Base-by-base conservation (phyloP, 73 alveolate genomes). In the Effrenium voratum region DNA sequence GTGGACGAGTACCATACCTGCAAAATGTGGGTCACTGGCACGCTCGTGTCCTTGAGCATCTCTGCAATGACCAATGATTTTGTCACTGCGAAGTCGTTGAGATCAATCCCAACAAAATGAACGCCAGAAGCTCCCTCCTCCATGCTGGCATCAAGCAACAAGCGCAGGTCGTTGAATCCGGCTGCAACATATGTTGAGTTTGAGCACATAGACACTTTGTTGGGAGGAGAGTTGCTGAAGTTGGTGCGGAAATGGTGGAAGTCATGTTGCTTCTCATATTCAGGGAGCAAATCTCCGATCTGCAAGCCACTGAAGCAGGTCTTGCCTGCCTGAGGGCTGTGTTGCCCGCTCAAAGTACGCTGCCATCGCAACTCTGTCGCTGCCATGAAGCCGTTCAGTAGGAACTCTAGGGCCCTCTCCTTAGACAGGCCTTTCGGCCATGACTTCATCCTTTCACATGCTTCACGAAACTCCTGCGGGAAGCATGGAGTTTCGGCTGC, bases 221-320 rank as follows among this genome's bases (percentile, higher is more conserved):
- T 81, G 44, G 92, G 92, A n/a, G 92, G 92, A 46, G 92, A 47
- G 75, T 82, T 82, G 75, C 93, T 82, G 93, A 82, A 82, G 76
- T 82, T 82, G 73, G 93, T 82, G 93, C 93, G 76, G 75, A 82
- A 82, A 75, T 30, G 15, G 93, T 82, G 75, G 76, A 82, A 47
- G 75, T 82, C 93, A 32, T 82, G 93, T 36, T n/a, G 76, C 49
- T 82, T 82, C 22, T 13, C 24, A 12, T 82, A 49, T 36, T 82
- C 76, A 47, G 93, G 93, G 13, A 82, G 50, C 24, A 82, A 26
- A 34, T 50, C 93, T 8, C 93, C 93, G 32, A n/a, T 40, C 93
- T 82, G 46, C 93, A 82, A 50, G 52, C 93, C 38, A 82, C 32
- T 49, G 36, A 82, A 50, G 50, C 47, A 82, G 49, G 49, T 82